phyloP scores from a whole-genome alignment of 768 basidiomycete genomes.

The Leccinellum albellum region DNA sequence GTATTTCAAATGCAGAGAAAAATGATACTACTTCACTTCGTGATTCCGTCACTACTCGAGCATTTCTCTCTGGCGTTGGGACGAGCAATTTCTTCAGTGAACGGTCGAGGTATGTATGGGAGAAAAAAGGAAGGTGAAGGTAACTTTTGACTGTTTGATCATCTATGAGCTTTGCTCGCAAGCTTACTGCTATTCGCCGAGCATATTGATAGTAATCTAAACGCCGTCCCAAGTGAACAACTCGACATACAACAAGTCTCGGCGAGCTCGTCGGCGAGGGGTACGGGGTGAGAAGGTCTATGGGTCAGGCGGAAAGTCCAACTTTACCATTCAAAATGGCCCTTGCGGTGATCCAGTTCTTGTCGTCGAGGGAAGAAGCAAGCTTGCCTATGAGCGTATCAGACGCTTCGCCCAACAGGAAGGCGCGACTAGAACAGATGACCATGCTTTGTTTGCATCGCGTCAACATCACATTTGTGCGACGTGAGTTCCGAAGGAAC shows the following conservation, averaged over 20 bases:
- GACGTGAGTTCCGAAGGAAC: constrained; percentile 58
- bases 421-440: too few relatives aligned
- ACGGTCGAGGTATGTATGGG: too few relatives aligned
- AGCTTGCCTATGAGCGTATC: constrained; percentile 25
- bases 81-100: too few relatives aligned
- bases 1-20: too few relatives aligned
- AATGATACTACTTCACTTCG: too few relatives aligned
- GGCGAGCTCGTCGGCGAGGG: constrained; percentile 1
- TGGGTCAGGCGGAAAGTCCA: too few relatives aligned
- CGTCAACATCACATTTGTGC: constrained; percentile 85
- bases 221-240: background rate
- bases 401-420: constrained; percentile 18
- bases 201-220: background rate
- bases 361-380: constrained; percentile 9
- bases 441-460: constrained; percentile 74
- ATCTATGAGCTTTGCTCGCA: background rate
- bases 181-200: background rate
- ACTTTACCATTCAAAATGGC: background rate
- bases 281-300: too few relatives aligned
- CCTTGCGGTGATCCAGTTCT: constrained; percentile 14
- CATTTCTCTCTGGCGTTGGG: too few relatives aligned
- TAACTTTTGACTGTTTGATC: too few relatives aligned
- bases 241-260: background rate
- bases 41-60: too few relatives aligned
- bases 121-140: too few relatives aligned